Evolutionary conservation across 73 alveolate species (phyloP), one percentile per base, ranked within the genome.

Genomic region (Paramecium tetraurelia): DNA sequence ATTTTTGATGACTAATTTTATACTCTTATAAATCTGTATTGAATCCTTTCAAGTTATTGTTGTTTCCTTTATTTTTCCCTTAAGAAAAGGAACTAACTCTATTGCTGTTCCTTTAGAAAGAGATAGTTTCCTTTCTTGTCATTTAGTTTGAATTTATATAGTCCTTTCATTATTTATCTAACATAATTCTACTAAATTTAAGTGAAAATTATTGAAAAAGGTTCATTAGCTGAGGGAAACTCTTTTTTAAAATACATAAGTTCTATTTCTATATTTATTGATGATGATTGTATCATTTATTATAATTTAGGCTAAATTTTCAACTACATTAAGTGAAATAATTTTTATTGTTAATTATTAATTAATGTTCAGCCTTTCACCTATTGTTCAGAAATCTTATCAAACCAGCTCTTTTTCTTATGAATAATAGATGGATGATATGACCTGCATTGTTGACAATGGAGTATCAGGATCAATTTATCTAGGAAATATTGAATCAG

Each of bases 271-370:
- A 31, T 71, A 36, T 2, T 59, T 6, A 40, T 31, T 27, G 86
- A 71, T 27, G 50, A 71, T 27, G 40, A 12, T 12, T 9, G 83
- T 4, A 36, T 59, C 18, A 59, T 59, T 33, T 24, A 59, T 59
- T 59, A 22, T 50, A 50, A 50, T 21, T 59, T 6, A 33, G 48
- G 44, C 50, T 63, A 63, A 12, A 63, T 31, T 63, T 27, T 27
- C 84, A 31, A 63, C 7, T 63, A 33, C 84, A 63, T 63, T 27
- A 3, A 22, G 46, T 31, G 84, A 27, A 63, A 63, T 63, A 63
- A 63, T 63, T 63, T 63, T 63, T 63, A 63, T 63, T 63, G 84
- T 63, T 63, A 63, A 63, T 59, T 59, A 40, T 59, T 59, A 59
- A 59, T 63, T 63, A 63, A 31, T 27, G 41, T 63, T 33, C 24